Evolutionary conservation across 73 alveolate species (phyloP).

Genomic region (Paramecium caudatum): DNA sequence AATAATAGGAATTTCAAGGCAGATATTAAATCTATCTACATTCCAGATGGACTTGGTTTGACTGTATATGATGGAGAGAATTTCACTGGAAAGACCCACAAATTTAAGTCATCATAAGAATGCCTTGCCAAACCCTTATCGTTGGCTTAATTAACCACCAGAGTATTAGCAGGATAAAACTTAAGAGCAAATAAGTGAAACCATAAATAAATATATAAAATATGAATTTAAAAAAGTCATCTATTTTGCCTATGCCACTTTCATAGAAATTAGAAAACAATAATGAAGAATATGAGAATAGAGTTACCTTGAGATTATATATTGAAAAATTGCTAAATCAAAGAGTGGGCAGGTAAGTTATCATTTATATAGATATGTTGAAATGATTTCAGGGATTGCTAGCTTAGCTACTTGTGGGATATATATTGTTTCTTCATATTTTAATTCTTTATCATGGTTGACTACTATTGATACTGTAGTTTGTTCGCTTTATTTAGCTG

Average conservation of each 20-base stretch:
- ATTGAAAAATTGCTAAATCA: slow-evolving; percentile 38
- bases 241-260: not conserved
- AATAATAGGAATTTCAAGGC: slow-evolving; percentile 40
- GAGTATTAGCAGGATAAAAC: slow-evolving; percentile 3
- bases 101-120: slow-evolving; percentile 28
- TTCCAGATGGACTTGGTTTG: slow-evolving; percentile 59
- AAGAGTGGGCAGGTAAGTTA: slow-evolving; percentile 22
- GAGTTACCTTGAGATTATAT: slow-evolving; percentile 37
- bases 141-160: slow-evolving; percentile 25
- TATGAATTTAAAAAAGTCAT: slow-evolving; percentile 29
- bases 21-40: slow-evolving; percentile 51
- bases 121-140: slow-evolving; percentile 28
- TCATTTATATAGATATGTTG: slow-evolving; percentile 17
- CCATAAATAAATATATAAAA: not conserved
- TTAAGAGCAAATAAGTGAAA: slow-evolving; percentile 6
- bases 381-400: slow-evolving; percentile 43
- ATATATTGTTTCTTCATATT: slow-evolving; percentile 42
- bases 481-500: slow-evolving; percentile 75
- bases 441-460: not conserved
- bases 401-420: slow-evolving; percentile 42
- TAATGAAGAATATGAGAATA: slow-evolving; percentile 43
- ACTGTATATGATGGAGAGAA: slow-evolving; percentile 62
- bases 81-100: slow-evolving; percentile 48
- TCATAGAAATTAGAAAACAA: not conserved
- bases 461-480: slow-evolving; percentile 58